phyloP scores from a whole-genome alignment of 768 basidiomycete genomes.

The Kwoniella botswanensis region DNA sequence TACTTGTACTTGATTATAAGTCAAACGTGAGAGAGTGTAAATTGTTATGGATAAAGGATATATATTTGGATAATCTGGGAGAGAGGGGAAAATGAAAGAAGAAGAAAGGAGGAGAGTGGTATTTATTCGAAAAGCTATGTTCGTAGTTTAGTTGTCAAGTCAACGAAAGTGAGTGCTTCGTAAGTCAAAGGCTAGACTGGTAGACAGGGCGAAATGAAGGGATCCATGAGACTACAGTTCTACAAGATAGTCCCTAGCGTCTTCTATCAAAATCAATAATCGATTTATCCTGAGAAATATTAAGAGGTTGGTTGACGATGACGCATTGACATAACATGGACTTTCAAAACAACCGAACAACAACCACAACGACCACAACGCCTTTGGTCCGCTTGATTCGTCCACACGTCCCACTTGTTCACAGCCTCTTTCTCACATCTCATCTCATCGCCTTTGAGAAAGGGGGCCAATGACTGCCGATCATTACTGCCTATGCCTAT shows the following conservation, averaged over 20 bases:
- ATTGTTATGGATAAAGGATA: not conserved
- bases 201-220: slow-evolving; percentile 3
- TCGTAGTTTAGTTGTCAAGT: slow-evolving; percentile 1
- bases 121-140: not conserved
- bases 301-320: not conserved
- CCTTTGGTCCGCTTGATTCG: not conserved
- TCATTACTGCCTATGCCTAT: too few species aligned
- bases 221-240: not conserved
- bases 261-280: not conserved
- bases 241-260: slow-evolving; percentile 2
- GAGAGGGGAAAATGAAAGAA: not conserved
- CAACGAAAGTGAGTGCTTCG: not conserved
- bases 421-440: not conserved
- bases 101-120: not conserved
- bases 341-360: not conserved
- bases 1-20: slow-evolving; percentile 13
- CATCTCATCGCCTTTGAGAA: not conserved
- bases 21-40: slow-evolving; percentile 4
- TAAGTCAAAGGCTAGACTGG: not conserved
- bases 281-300: not conserved
- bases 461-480: not conserved
- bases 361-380: not conserved
- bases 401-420: not conserved
- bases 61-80: slow-evolving; percentile 19
- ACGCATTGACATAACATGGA: not conserved